Evolutionary conservation across 2,329 filamentous ascomycete species (phyloP).

Genomic region (Grosmannia serpens): DNA sequence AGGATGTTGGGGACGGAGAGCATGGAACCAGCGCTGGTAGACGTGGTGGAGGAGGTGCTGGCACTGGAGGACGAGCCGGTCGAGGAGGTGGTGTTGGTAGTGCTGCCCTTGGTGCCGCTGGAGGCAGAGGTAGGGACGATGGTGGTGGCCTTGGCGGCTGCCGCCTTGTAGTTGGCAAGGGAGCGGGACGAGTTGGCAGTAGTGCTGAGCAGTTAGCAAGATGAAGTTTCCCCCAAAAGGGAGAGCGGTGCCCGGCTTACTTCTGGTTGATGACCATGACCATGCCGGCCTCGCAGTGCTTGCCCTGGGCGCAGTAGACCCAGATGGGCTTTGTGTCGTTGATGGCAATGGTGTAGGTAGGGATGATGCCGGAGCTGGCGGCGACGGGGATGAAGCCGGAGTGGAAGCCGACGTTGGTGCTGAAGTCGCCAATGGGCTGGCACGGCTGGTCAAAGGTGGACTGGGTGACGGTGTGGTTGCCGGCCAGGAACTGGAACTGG

Average conservation of each 20-base stretch:
- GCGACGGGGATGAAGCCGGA: constrained; percentile 56
- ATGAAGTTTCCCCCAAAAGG: not conserved
- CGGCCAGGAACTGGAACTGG: constrained; percentile 54
- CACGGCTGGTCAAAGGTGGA: constrained; percentile 45
- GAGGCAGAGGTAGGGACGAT: constrained; percentile 18
- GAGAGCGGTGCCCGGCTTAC: constrained; percentile 29
- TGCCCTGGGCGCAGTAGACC: constrained; percentile 65
- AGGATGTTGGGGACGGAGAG: constrained; percentile 29
- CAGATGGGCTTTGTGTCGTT: constrained; percentile 61
- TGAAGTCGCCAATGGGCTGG: constrained; percentile 28
- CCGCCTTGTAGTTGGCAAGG: constrained; percentile 34
- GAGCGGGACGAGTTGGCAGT: constrained; percentile 39
- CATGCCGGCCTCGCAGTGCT: constrained; percentile 68
- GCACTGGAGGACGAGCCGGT: too few relatives aligned
- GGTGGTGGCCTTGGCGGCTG: constrained; percentile 28
- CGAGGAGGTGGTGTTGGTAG: constrained; percentile 7
- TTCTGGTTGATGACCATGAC: constrained; percentile 65
- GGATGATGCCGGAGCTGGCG: constrained; percentile 40
- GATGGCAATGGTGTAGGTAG: constrained; percentile 61
- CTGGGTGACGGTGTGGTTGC: constrained; percentile 72
- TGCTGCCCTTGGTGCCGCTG: constrained; percentile 10
- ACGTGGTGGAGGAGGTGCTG: too few relatives aligned
- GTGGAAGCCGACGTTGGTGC: constrained; percentile 48
- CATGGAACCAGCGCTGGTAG: constrained; percentile 15
- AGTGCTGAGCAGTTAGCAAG: constrained; percentile 22